Percentiles rank a stretch among this genome's conserved stretches.
Conservation (phyloP, 192 early-diverging fungal genomes). For the Cetraspora pellucida region DNA sequence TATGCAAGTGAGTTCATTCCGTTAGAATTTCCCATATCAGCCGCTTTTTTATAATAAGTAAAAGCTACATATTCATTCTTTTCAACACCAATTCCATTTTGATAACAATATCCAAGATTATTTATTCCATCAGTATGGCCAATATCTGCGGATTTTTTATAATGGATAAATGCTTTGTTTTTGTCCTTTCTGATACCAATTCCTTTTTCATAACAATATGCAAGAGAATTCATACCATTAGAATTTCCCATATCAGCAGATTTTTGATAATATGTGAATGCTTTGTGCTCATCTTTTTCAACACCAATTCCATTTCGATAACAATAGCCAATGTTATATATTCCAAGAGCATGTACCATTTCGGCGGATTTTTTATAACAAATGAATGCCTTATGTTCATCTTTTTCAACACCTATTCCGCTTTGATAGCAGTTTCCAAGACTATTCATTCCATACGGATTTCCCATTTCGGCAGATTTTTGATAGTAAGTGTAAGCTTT, state of each 20-base stretch:
- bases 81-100: conserved; percentile 53
- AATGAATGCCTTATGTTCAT: conserved; percentile 52
- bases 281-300: conserved; percentile 46
- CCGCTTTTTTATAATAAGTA: background rate
- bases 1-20: too few species aligned
- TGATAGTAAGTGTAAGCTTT: conserved; percentile 62
- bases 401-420: conserved; percentile 59
- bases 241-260: conserved; percentile 57
- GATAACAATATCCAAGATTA: conserved; percentile 61
- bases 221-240: conserved; percentile 70
- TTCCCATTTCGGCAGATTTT: conserved; percentile 54
- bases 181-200: conserved; percentile 56
- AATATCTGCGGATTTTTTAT: conserved; percentile 58
- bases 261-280: conserved; percentile 59
- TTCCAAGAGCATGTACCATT: conserved; percentile 55
- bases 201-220: conserved; percentile 72
- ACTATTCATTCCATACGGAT: conserved; percentile 66
- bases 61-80: conserved; percentile 35
- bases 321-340: conserved; percentile 59
- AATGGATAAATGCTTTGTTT: conserved; percentile 59
- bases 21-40: background rate
- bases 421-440: conserved; percentile 76
- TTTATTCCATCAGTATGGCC: conserved; percentile 60
- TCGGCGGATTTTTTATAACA: conserved; percentile 60
- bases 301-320: conserved; percentile 65